A percentile compares a stretch with the other conserved stretches of the same genome.
Evolutionary conservation across 1,284 basidiomycete species (phyloP).

Genomic region (Malassezia sympodialis): DNA sequence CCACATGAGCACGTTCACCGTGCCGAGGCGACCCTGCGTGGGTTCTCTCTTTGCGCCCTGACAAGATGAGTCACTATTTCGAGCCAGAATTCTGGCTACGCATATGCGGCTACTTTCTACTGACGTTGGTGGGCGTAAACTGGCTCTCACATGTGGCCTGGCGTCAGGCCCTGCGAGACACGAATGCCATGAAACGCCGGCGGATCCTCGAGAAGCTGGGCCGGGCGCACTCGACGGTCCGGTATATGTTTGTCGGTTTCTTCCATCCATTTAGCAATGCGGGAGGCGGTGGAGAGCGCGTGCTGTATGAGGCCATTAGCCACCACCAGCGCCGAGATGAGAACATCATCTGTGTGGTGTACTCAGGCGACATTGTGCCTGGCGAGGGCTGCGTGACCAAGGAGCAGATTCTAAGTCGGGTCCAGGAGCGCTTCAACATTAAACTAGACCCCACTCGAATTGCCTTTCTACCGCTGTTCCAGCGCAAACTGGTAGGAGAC

Average conservation of each 20-base stretch:
- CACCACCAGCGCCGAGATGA: slow-evolving; percentile 65
- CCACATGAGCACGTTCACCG: slow-evolving; percentile 11
- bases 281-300: slow-evolving; percentile 90
- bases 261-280: slow-evolving; percentile 97
- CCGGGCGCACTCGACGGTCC: too few species aligned
- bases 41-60: neutral
- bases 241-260: slow-evolving; percentile 55
- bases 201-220: slow-evolving; percentile 3
- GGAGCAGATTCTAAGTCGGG: slow-evolving; percentile 59
- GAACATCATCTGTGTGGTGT: slow-evolving; percentile 68
- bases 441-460: slow-evolving; percentile 58
- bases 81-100: neutral
- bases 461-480: slow-evolving; percentile 66
- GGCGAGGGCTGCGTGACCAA: slow-evolving; percentile 53
- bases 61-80: neutral
- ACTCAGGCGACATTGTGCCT: slow-evolving; percentile 58
- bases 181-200: slow-evolving; percentile 5
- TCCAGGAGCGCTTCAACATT: slow-evolving; percentile 66
- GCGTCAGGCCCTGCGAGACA: slow-evolving; percentile 12
- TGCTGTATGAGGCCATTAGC: slow-evolving; percentile 82
- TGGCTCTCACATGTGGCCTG: slow-evolving; percentile 8
- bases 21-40: neutral
- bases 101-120: neutral
- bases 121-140: neutral
- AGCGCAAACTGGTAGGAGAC: slow-evolving; percentile 68